These are phyloP conservation scores for Theobroma grandiflorum DNA, from an alignment of 441 rosid genomes.

Conservation along the genomic window DNA sequence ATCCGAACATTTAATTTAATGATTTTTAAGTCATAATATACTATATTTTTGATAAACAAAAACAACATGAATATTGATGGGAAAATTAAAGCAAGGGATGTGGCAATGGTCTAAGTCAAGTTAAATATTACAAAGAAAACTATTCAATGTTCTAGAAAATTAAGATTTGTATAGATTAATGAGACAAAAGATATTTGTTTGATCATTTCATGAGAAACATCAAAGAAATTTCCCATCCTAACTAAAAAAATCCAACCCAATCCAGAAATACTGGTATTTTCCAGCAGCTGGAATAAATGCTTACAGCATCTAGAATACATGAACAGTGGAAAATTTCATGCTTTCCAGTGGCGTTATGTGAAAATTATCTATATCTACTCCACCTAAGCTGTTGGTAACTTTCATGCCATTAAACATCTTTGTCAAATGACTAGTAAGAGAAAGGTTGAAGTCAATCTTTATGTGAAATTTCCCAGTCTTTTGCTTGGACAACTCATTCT, in stretches of 20 bases:
- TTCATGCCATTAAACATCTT: background rate
- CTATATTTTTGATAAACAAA: background rate
- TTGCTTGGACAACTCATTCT: conserved; percentile 5
- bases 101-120: background rate
- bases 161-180: background rate
- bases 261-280: background rate
- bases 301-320: background rate
- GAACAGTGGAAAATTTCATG: background rate
- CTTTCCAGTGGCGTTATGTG: background rate
- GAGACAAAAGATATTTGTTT: background rate
- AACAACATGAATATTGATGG: background rate
- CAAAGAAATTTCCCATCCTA: conserved; percentile 1
- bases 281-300: background rate
- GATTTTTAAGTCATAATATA: no score
- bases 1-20: no score
- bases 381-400: background rate
- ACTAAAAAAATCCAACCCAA: background rate
- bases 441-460: conserved; percentile 40
- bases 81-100: background rate
- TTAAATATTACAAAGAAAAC: background rate
- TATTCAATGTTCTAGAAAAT: conserved; percentile 5
- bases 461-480: conserved; percentile 34
- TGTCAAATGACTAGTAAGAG: conserved; percentile 30
- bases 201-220: background rate
- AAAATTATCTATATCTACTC: background rate